Conservation (phyloP, 257 asterid species). For the Capsicum pubescens region DNA sequence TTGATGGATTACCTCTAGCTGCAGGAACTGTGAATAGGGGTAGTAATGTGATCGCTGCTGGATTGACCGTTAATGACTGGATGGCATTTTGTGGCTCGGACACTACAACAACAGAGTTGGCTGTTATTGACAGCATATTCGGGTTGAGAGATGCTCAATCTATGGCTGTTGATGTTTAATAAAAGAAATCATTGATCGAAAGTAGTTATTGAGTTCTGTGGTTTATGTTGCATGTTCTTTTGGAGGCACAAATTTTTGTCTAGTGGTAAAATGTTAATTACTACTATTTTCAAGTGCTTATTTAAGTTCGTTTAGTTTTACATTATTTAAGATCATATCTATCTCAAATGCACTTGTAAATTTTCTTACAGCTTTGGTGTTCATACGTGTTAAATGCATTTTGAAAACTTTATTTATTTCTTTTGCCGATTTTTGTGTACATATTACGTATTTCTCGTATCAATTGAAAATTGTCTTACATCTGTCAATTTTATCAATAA, state of each 20-base stretch:
- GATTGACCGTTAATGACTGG: conserved; percentile 70
- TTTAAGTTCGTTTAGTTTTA: background rate
- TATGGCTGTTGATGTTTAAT: conserved; percentile 63
- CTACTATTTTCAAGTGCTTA: background rate
- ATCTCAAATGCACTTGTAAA: no score
- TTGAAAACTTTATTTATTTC: no score
- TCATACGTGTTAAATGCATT: no score
- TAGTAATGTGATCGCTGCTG: no score
- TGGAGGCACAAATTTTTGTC: background rate
- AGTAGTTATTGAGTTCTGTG: conserved; percentile 49
- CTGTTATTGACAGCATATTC: conserved; percentile 43
- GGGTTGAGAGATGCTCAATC: conserved; percentile 86
- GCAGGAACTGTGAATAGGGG: conserved; percentile 87
- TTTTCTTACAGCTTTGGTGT: no score
- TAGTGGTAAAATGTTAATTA: background rate
- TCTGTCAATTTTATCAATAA: no score
- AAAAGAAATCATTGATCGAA: conserved; percentile 78
- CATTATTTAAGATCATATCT: no score
- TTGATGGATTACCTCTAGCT: conserved; percentile 68
- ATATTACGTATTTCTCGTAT: no score
- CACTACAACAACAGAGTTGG: no score
- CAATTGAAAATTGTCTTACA: no score
- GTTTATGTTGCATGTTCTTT: conserved; percentile 33
- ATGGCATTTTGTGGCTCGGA: conserved; percentile 28
- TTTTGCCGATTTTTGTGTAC: no score